Percentiles rank a stretch among this genome's conserved stretches.
Conservation (phyloP, 257 asterid genomes). For the Lithospermum erythrorhizon region DNA sequence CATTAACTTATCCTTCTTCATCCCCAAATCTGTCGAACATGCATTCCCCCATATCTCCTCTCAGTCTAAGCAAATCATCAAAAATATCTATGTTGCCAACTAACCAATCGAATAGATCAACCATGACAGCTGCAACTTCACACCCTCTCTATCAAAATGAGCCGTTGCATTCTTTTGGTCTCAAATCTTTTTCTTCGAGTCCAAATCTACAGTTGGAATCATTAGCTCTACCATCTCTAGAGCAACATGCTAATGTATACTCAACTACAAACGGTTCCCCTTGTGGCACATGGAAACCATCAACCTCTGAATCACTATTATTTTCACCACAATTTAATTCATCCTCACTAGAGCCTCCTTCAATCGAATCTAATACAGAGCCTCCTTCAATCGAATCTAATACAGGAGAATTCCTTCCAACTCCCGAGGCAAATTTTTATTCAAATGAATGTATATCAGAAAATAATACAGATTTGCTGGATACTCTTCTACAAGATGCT, state of each 20-base stretch:
- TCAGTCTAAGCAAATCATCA: background rate
- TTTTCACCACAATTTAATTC: too few relatives aligned
- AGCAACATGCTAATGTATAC: background rate
- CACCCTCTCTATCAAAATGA: background rate
- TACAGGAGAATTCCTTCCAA: slow-evolving; percentile 6
- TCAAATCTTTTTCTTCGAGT: background rate
- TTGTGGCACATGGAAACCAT: slow-evolving; percentile 8
- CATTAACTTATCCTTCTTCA: slow-evolving; percentile 2
- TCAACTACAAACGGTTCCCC: background rate
- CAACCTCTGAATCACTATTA: background rate
- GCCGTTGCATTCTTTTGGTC: background rate
- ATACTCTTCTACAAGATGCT: slow-evolving; percentile 28
- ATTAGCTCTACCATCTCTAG: background rate
- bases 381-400: slow-evolving; percentile 33
- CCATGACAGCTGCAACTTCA: background rate
- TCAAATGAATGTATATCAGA: slow-evolving; percentile 9
- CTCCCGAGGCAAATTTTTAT: slow-evolving; percentile 5
- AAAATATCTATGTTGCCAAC: background rate
- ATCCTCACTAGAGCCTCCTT: slow-evolving; percentile 3
- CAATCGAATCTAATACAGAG: slow-evolving; percentile 1
- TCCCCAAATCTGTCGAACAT: background rate
- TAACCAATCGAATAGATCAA: background rate
- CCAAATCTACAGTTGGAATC: background rate
- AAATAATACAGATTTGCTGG: slow-evolving; percentile 13
- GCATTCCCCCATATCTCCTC: background rate